Percentiles rank a stretch among this genome's conserved stretches.
Conservation (phyloP, 2,329 filamentous ascomycete genomes). For the Aspergillus jensenii region DNA sequence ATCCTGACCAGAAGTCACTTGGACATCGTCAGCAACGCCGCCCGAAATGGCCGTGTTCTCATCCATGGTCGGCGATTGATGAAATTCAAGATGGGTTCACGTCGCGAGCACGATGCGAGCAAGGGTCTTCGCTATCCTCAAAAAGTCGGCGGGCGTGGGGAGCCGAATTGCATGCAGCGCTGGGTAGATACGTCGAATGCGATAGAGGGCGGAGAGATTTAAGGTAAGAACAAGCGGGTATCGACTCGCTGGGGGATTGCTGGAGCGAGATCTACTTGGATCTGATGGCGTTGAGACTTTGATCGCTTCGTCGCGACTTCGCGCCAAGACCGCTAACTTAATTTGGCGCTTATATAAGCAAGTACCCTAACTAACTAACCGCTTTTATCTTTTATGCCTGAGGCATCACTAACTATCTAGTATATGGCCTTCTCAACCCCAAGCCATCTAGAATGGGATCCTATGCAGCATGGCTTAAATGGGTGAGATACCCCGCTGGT, state of each 20-base stretch:
- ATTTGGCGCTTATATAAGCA: conserved; percentile 11
- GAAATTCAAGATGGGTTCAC: conserved; percentile 23
- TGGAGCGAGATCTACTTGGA: conserved; percentile 13
- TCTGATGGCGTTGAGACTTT: conserved; percentile 25
- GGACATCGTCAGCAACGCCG: conserved; percentile 29
- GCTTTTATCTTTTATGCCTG: no score
- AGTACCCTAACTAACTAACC: no score
- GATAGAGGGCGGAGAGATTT: conserved; percentile 1
- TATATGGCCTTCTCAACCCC: no score
- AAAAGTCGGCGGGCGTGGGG: conserved; percentile 8
- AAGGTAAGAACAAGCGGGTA: conserved; percentile 2
- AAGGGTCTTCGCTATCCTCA: conserved; percentile 30
- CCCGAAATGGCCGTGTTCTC: conserved; percentile 30
- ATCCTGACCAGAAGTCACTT: conserved; percentile 28
- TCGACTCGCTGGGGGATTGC: conserved; percentile 7
- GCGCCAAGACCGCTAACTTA: conserved; percentile 32
- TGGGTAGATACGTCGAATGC: conserved; percentile 1
- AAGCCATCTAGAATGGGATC: no score
- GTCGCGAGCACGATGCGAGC: conserved; percentile 30
- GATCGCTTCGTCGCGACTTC: conserved; percentile 29
- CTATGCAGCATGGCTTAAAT: no score
- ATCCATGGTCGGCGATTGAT: conserved; percentile 35
- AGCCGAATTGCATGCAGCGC: conserved; percentile 13
- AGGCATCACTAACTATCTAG: no score
- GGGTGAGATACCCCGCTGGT: no score